Conservation (phyloP, 2,329 filamentous ascomycete species). For the Epichloe coenophiala region DNA sequence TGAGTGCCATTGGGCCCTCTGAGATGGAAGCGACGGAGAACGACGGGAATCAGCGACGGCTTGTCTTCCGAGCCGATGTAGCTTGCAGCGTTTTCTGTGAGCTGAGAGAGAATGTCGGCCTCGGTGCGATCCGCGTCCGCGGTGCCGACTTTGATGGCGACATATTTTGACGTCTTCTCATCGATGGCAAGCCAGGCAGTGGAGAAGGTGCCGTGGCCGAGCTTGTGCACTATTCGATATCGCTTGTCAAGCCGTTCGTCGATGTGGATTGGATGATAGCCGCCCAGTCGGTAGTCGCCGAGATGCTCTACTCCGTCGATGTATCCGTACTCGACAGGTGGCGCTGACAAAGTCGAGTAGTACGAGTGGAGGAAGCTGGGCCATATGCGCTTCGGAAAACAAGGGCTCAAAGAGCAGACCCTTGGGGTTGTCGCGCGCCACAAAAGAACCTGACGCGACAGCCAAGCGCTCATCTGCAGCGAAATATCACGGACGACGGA, state of each 20-base stretch:
- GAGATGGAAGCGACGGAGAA: slow-evolving; percentile 13
- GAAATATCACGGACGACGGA: too few species aligned
- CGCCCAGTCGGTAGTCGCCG: slow-evolving; percentile 3
- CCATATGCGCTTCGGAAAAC: neutral
- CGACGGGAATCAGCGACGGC: slow-evolving; percentile 6
- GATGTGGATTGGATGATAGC: slow-evolving; percentile 29
- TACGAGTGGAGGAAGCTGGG: neutral
- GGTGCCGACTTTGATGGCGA: slow-evolving; percentile 21
- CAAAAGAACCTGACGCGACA: neutral
- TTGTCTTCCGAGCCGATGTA: neutral
- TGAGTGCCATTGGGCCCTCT: slow-evolving; percentile 11
- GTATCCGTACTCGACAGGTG: slow-evolving; percentile 6
- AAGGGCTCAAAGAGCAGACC: neutral
- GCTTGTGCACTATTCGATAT: slow-evolving; percentile 27
- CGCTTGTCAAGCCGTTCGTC: slow-evolving; percentile 23
- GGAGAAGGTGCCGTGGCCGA: slow-evolving; percentile 23
- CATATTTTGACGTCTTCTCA: slow-evolving; percentile 11
- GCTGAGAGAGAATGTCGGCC: slow-evolving; percentile 11
- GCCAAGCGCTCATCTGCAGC: slow-evolving; percentile 12
- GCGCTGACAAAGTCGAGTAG: slow-evolving; percentile 1
- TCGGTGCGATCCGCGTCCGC: slow-evolving; percentile 13
- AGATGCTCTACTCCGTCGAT: slow-evolving; percentile 14
- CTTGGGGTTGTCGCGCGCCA: neutral
- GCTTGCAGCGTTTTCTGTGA: neutral
- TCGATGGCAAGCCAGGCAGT: slow-evolving; percentile 19